Percentiles rank a stretch among this genome's conserved stretches.
phyloP scores from a whole-genome alignment of 257 asterid genomes.

The Ilex aquifolium region DNA sequence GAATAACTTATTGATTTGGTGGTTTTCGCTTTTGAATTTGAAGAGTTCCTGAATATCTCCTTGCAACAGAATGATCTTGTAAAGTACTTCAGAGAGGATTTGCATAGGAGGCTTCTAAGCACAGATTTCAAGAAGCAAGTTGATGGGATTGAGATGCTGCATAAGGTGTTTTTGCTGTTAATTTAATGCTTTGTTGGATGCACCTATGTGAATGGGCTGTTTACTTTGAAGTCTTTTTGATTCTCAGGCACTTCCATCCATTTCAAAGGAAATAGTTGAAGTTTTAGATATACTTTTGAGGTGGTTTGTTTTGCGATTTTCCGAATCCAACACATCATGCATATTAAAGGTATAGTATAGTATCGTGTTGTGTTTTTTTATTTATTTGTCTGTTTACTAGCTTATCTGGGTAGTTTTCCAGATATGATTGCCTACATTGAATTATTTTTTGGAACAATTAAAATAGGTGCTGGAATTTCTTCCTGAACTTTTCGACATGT shows the following conservation, averaged over 20 bases:
- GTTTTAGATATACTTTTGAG: conserved; percentile 79
- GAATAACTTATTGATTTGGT: neutral
- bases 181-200: conserved; percentile 1
- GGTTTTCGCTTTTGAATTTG: conserved; percentile 1
- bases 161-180: conserved; percentile 53
- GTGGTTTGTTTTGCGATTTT: conserved; percentile 92
- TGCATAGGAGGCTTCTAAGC: conserved; percentile 81
- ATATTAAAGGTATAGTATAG: conserved; percentile 57
- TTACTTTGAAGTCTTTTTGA: conserved; percentile 19
- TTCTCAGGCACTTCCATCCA: conserved; percentile 77
- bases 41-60: neutral
- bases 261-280: conserved; percentile 70
- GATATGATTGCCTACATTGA: conserved; percentile 8
- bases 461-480: conserved; percentile 93
- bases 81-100: conserved; percentile 93
- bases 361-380: neutral
- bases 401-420: neutral
- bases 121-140: conserved; percentile 95
- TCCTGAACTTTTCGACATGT: conserved; percentile 80
- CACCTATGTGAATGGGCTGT: conserved; percentile 15
- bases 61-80: conserved; percentile 67
- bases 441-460: conserved; percentile 8
- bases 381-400: neutral
- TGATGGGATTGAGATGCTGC: conserved; percentile 98
- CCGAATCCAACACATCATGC: conserved; percentile 93